Base-by-base conservation (phyloP, 805 yeast genomes). In the Ogataea populi-albae region DNA sequence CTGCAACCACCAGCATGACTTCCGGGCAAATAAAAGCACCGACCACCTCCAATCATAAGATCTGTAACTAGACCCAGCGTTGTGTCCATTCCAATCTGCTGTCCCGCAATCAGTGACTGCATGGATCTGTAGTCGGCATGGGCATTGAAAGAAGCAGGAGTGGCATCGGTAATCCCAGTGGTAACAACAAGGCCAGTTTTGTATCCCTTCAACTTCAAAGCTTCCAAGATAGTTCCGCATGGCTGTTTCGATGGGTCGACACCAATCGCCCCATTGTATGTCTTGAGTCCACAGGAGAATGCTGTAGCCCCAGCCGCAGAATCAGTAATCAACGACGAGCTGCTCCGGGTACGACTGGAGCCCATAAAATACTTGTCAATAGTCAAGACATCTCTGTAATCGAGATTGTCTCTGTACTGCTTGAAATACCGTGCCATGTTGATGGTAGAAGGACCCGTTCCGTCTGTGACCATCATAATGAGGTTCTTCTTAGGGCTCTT, bases 241-340 rank as follows among this genome's bases (percentile, higher is more conserved):
- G 97, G 95, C n/a, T 53, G 47, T 31, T 71, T 66, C 21, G 68
- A 62, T 1, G 86, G 77, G 41, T 73, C 73, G 11, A 89, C 95
- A n/a, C 87, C 95, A 57, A 89, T 84, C 9, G 95, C 96, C 11
- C 94, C 93, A 57, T 89, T 89, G 62, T 86, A 87, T 4, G 88
- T 66, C 65, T 89, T 89, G 50, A 78, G 54, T 5, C 79, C 91
- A 60, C 96, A 86, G 0, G 95, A 71, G 53, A 88, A 89, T 1
- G 95, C 96, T 10, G 96, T 87, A 11, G 96, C 98, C 11, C 96
- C 97, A 2, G 98, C 98, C 8, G 98, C 98, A 19, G 95, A 85
- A 58, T 89, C 98, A 0, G 98, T 89, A 41, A 89, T 76, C 50
- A 85, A 66, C 1, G 95, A 83, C 45, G 71, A 67, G 17, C 77